Evolutionary conservation across 108 stramenopile genomes (phyloP), one percentile per base, ranked within the genome.

Genomic region (Hondaea fermentalgiana): DNA sequence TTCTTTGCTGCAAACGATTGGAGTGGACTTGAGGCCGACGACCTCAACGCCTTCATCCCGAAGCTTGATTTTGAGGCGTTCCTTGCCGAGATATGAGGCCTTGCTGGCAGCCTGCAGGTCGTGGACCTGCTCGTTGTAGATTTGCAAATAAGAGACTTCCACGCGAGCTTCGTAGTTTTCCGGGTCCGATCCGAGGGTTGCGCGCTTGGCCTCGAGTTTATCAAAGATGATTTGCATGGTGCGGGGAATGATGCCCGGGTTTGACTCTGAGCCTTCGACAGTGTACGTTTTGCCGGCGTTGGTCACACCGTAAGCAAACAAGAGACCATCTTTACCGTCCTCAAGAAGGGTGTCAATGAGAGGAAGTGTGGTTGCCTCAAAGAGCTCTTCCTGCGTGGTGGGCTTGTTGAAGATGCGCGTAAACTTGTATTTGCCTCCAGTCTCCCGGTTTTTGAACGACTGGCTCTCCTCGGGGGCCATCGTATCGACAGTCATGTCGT

Each of bases 201-300:
- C 49, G n/a, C 17, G 55, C 69, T 44, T 44, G 21, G n/a, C 60
- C 60, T 91, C 88, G 71, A 95, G 72, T 16, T 93, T 89, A 43
- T 92, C 88, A 55, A 98, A 93, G 16, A 97, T 91, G 91, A 95
- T 93, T 60, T 92, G 55, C 49, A 98, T 71, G 14, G 90, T 72
- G 17, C 93, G 89, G 5, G 93, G 93, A 8, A 93, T 47, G 29
- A 93, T 28, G 28, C 93, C 93, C 0, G 91, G 90, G 44, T 23
- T 28, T 0, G 5, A 88, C 8, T 91, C 88, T n/a, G 87, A 93
- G 6, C 99, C 99, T 89, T 97, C 95, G 43, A 99, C 95, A 44
- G 98, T 99, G 91, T 98, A 94, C 1, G 98, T 98, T 92, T 99
- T 99, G 6, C 99, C 99, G 3, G 99, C 98, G 89, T 99, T 99